Base-by-base conservation (phyloP, 768 basidiomycete genomes). In the Vishniacozyma victoriae region DNA sequence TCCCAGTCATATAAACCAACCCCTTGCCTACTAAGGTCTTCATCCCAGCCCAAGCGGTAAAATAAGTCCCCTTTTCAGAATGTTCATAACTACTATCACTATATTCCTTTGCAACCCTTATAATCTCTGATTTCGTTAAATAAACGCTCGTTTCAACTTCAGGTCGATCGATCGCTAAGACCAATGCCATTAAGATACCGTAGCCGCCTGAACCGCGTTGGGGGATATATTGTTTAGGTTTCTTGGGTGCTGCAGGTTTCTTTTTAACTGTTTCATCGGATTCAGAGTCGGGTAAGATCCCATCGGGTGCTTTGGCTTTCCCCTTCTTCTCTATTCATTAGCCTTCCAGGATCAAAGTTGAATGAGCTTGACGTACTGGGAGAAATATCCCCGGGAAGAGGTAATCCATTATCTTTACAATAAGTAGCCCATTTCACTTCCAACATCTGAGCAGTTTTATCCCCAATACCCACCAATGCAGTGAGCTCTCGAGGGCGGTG, bases 1-100 rank as follows among this genome's bases (percentile, higher is more conserved):
- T 65, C 3, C 67, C 64, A 22, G 56, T 61, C 5, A 57, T 48
- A 35, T 69, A 69, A 5, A 66, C 61, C 57, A 60, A 64, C 3
- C 67, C 61, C 44, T 60, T 69, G 22, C 48, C 51, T 4, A 62
- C 43, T 41, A 71, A 45, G 6, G 63, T 57, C 51, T 66, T 67
- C 59, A 64, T 65, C 5, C 50, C 41, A 24, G 45, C 61, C 67
- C 70, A 69, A 5, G 67, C 67, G 5, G 62, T 68, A 29, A 57
- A 57, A 45, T 59, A 62, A 1, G 45, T 55, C 2, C 67, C 67
- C 40, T 58, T 67, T 27, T 67, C 63, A 16, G 50, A 37, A 16
- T 59, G 55, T 18, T 57, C 55, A 39, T 66, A 67, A 29, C 55
- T 58, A 6, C 49, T 29, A 31, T 67, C 64, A 26, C 54, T 64